Evolutionary conservation across 176 grass and related monocot species (phyloP).

Genomic region (Aegilops sharonensis): DNA sequence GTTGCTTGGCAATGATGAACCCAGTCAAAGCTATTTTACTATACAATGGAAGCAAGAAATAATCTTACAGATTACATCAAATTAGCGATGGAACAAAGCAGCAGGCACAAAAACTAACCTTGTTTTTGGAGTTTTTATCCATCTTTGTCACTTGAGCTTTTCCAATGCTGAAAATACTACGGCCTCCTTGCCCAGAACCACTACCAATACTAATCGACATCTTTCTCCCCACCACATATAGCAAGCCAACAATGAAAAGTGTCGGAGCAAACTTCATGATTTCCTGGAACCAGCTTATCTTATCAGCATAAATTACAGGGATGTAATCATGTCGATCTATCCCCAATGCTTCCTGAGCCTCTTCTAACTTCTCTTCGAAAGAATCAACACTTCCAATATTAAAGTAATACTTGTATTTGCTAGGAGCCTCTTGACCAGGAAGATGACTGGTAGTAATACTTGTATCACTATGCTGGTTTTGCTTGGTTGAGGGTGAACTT

Average conservation of each 20-base stretch:
- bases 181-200: conserved; percentile 44
- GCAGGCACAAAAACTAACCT: conserved; percentile 44
- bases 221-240: conserved; percentile 62
- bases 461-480: conserved; percentile 42
- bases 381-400: conserved; percentile 97
- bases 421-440: conserved; percentile 38
- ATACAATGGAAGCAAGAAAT: not conserved
- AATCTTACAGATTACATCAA: not conserved
- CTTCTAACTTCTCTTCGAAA: conserved; percentile 92
- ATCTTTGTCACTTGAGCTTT: conserved; percentile 87
- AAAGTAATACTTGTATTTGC: conserved; percentile 78
- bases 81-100: conserved; percentile 7
- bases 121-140: conserved; percentile 96
- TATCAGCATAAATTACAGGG: conserved; percentile 70
- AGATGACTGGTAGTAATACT: conserved; percentile 47
- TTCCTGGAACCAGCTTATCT: conserved; percentile 68
- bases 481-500: conserved; percentile 42
- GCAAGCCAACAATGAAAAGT: conserved; percentile 53
- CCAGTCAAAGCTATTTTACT: conserved; percentile 5
- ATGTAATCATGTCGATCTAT: conserved; percentile 79
- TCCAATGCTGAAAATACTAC: conserved; percentile 79
- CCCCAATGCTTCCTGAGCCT: conserved; percentile 64
- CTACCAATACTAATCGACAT: conserved; percentile 58
- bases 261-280: conserved; percentile 62
- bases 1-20: conserved; percentile 22